Percentiles rank a stretch among this genome's conserved stretches.
Evolutionary conservation across 306 rosid species (phyloP).

Genomic region (Inga leiocalycina): DNA sequence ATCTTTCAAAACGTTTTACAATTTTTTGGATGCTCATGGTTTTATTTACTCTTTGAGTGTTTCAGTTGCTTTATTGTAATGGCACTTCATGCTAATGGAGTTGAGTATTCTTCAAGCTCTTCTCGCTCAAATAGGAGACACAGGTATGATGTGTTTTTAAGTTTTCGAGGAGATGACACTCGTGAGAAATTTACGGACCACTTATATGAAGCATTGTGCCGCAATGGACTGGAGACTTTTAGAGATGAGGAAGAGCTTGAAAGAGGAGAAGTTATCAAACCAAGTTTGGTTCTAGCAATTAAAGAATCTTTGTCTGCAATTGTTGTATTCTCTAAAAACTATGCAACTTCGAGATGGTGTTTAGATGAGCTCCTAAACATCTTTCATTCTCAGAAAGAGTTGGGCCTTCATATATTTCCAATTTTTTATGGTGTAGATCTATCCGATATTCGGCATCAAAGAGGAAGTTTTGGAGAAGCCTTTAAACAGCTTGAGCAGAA

Average conservation of each 20-base stretch:
- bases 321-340: constrained; percentile 31
- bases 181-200: constrained; percentile 26
- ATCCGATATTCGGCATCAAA: constrained; percentile 11
- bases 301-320: constrained; percentile 7
- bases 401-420: constrained; percentile 13
- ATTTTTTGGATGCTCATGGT: neutral
- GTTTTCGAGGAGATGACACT: constrained; percentile 37
- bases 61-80: neutral
- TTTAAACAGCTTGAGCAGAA: constrained; percentile 20
- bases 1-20: neutral
- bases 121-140: neutral
- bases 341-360: constrained; percentile 36
- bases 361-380: neutral
- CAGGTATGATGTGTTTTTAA: constrained; percentile 31
- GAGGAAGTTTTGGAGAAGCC: constrained; percentile 3
- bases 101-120: neutral
- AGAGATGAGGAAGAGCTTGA: constrained; percentile 23
- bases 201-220: neutral
- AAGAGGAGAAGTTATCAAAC: constrained; percentile 13
- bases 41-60: neutral
- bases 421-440: constrained; percentile 32
- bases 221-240: constrained; percentile 1
- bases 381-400: neutral
- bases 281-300: constrained; percentile 15
- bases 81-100: neutral